Base-by-base conservation (phyloP, 2,329 filamentous ascomycete genomes). In the Harringtonia aguacate region DNA sequence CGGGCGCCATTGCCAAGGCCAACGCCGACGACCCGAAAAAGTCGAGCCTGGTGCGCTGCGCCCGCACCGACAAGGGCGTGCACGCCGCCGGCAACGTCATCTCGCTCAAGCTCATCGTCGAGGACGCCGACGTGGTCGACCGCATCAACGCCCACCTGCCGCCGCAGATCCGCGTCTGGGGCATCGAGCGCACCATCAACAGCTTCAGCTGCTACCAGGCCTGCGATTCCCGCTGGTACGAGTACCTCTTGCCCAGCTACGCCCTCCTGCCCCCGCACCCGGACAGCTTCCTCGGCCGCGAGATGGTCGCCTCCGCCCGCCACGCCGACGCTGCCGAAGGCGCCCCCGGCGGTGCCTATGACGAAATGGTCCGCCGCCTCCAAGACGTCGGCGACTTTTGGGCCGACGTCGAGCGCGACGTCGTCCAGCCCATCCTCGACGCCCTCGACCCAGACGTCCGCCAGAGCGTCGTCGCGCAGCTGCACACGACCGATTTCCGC, bases 11-110 rank as follows among this genome's bases (percentile, higher is more conserved):
- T 49, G 94, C 89, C 39, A 97, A 97, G 63, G 87, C 87, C 49
- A 98, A 98, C 59, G 92, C 92, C 20, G 81, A 94, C 55, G 92
- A 98, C 59, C 92, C 90, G 4, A 94, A 94, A 63, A 98, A 98
- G 65, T 94, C 88, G 2, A 89, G 87, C 42, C 76, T 98, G 38
- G 86, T 95, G 43, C 83, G 92, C 51, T 98, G 92, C 62, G 92
- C 92, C 4, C 77, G 92, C 50, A 98, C 92, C 0, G 92, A 98
- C 67, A 98, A 97, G 69, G 92, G 92, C 44, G 90, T 97, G 2
- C 90, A 97, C 61, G 90, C 90, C 1, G 90, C 90, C 2, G 92
- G 90, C 42, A 97, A 97, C 58, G 82, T 97, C 56, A 86, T 97
- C 49, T 95, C 87, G 28, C 63, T 97, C 56, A 98, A 98, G 68